Base-by-base conservation (phyloP, 1,284 basidiomycete genomes). In the Microbotryum saponariae region DNA sequence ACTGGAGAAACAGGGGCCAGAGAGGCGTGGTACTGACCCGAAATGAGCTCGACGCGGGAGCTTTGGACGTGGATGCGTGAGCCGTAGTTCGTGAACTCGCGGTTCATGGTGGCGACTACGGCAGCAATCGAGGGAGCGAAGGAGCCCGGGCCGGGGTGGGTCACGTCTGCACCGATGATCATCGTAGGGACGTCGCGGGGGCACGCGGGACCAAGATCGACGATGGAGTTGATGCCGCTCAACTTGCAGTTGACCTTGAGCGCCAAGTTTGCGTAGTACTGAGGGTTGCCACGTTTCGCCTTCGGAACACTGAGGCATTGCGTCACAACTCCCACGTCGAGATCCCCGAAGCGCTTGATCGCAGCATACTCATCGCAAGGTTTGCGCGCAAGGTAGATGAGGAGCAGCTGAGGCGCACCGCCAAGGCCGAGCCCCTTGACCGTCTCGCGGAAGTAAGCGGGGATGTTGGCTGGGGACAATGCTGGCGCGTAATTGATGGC, bases 141-240 rank as follows among this genome's bases (percentile, higher is more conserved):
- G 83, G 84, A 64, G 77, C 79, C 65, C 81, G 79, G 64, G 18
- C 64, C 84, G 25, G 87, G 86, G 74, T 89, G 88, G 1, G 87
- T 88, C 18, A 90, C 88, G 70, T 90, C 88, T 75, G 88, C 87
- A 7, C 88, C 88, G 33, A 89, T 81, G 37, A 89, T 73, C 84
- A 90, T 89, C 0, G 87, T 88, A 5, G 37, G 37, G 37, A 42
- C 6, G 37, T 42, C 37, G 37, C 37, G 37, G 37, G 37, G 37
- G 16, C 37, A 42, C 1, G 37, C 37, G 4, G 49, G 31, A 3
- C 63, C 61, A 21, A 65, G 54, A 20, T 21, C 21, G 25, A 59
- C 44, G 27, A 48, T 52, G 66, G 88, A 86, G 70, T 90, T 89
- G 56, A 85, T 77, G 20, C 88, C 88, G 4, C 86, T 85, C 59